These are phyloP conservation scores for Tephrocybe sp. DNA, from an alignment of 768 basidiomycete species.

Conservation along the genomic window DNA sequence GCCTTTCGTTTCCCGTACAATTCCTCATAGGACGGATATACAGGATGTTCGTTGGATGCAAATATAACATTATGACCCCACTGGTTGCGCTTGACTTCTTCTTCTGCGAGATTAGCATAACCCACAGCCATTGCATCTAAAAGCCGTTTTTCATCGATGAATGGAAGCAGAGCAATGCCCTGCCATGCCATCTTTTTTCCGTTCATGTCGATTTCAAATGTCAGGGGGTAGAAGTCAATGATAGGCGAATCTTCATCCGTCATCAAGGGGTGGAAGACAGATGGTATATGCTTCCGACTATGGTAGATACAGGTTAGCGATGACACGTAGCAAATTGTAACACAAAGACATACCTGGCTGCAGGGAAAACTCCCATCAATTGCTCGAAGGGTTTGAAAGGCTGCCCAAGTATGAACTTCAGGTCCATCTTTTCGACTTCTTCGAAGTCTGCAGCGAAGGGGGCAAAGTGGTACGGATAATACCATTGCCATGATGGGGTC, in stretches of 20 bases:
- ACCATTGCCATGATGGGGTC: constrained; percentile 99
- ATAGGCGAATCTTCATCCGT: constrained; percentile 83
- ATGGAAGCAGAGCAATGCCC: constrained; percentile 93
- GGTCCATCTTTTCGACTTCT: constrained; percentile 72
- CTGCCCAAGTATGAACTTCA: constrained; percentile 74
- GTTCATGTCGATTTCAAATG: constrained; percentile 98
- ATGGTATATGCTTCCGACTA: constrained; percentile 87
- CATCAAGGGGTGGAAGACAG: constrained; percentile 87
- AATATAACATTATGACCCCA: constrained; percentile 85
- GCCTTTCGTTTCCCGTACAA: constrained; percentile 89
- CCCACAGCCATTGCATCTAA: constrained; percentile 76
- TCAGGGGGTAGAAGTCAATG: constrained; percentile 90
- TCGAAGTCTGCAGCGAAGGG: constrained; percentile 96
- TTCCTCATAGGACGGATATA: constrained; percentile 86
- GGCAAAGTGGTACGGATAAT: constrained; percentile 97
- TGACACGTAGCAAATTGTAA: constrained; percentile 5
- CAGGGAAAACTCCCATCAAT: constrained; percentile 97
- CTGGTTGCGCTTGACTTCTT: constrained; percentile 79
- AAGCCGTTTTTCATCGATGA: constrained; percentile 85
- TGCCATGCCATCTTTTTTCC: constrained; percentile 99
- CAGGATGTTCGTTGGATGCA: constrained; percentile 76
- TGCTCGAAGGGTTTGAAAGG: constrained; percentile 99
- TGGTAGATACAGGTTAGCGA: neutral
- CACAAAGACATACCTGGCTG: constrained; percentile 60
- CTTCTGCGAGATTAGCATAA: constrained; percentile 70